phyloP scores from a whole-genome alignment of 176 grass and related monocot species.

The Carex parvula region DNA sequence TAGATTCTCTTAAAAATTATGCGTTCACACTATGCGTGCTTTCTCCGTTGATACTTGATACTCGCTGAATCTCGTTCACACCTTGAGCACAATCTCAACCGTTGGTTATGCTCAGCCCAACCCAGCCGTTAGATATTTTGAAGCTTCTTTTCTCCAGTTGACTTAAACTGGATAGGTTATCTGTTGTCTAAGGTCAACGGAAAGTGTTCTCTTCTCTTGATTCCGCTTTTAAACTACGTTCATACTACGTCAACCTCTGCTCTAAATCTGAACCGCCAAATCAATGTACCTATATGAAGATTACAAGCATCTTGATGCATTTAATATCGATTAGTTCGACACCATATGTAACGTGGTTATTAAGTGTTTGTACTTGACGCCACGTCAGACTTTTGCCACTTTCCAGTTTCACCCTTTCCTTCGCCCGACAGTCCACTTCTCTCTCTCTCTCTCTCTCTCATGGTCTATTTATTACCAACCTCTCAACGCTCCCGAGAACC shows the following conservation, averaged over 20 bases:
- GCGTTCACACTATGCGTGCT: not conserved
- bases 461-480: slow-evolving; percentile 21
- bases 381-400: not conserved
- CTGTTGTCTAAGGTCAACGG: not conserved
- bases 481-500: not conserved
- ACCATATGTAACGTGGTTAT: not conserved
- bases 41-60: slow-evolving; percentile 21
- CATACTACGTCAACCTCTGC: slow-evolving; percentile 12
- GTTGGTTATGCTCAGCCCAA: not conserved
- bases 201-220: not conserved
- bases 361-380: not conserved
- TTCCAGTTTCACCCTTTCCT: not conserved
- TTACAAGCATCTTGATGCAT: slow-evolving; percentile 11
- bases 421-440: not conserved
- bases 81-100: not conserved
- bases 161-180: not conserved
- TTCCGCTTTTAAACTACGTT: not conserved
- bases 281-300: not conserved
- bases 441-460: slow-evolving; percentile 5
- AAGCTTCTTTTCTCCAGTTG: not conserved
- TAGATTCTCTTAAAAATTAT: not conserved
- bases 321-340: not conserved
- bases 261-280: not conserved
- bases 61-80: not conserved
- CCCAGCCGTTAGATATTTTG: not conserved